These are phyloP conservation scores for Hypomyces perniciosus DNA, from an alignment of 2,329 filamentous ascomycete species.

Conservation along the genomic window DNA sequence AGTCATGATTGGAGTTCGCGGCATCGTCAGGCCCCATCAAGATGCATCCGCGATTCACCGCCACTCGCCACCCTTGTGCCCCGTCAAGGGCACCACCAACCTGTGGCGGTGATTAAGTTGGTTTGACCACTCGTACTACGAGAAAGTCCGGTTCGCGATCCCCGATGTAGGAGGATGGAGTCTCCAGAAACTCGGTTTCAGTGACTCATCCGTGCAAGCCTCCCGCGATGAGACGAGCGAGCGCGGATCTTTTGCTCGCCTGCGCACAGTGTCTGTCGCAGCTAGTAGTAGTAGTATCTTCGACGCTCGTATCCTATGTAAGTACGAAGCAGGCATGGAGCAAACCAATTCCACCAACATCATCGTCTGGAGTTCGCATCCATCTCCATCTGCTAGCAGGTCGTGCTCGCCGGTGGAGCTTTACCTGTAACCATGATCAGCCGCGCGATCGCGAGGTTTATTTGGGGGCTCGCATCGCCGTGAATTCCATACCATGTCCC, in stretches of 20 bases:
- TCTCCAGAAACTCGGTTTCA: slow-evolving; percentile 5
- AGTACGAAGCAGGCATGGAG: too few species aligned
- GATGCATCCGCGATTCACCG: slow-evolving; percentile 12
- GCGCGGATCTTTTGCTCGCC: slow-evolving; percentile 4
- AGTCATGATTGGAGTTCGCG: slow-evolving; percentile 4
- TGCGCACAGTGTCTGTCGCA: slow-evolving; percentile 1
- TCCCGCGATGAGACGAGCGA: slow-evolving; percentile 8
- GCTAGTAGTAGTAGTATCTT: not conserved
- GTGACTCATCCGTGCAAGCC: slow-evolving; percentile 11
- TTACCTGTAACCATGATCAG: not conserved
- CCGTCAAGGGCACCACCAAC: slow-evolving; percentile 3
- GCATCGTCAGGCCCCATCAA: slow-evolving; percentile 3
- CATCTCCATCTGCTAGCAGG: too few species aligned
- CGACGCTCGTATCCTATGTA: too few species aligned
- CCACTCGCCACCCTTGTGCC: slow-evolving; percentile 10
- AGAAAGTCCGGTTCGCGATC: slow-evolving; percentile 3
- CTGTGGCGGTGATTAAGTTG: slow-evolving; percentile 6
- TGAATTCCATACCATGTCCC: not conserved
- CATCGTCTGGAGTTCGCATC: too few species aligned
- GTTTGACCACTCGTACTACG: not conserved
- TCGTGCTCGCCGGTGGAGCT: not conserved
- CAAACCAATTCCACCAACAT: too few species aligned
- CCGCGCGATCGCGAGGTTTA: not conserved
- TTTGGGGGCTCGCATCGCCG: not conserved
- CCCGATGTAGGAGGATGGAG: slow-evolving; percentile 8